Conservation (phyloP, 139 green algal species). For the Closterium sp. region DNA sequence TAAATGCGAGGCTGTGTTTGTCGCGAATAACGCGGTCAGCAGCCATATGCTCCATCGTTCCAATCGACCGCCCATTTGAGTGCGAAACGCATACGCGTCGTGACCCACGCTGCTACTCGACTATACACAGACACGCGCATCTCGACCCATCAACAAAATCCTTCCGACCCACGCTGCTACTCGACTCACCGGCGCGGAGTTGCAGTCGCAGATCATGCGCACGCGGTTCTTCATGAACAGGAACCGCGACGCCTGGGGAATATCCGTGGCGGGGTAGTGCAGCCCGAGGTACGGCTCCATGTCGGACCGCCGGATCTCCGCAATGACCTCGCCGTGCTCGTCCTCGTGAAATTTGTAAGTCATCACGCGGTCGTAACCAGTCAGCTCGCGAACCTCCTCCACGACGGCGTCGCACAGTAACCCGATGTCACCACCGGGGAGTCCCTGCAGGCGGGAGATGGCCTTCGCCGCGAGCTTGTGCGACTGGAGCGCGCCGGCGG, state of each 20-base stretch:
- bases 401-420: slow-evolving; percentile 51
- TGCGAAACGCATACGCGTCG: too few species aligned
- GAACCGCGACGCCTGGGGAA: slow-evolving; percentile 47
- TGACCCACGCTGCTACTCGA: background rate
- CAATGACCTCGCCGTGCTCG: slow-evolving; percentile 55
- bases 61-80: background rate
- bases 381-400: slow-evolving; percentile 54
- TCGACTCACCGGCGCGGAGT: slow-evolving; percentile 1
- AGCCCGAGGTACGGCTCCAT: slow-evolving; percentile 53
- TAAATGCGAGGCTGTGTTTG: too few species aligned
- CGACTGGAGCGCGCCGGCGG: slow-evolving; percentile 45
- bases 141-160: background rate
- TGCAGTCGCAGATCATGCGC: slow-evolving; percentile 53
- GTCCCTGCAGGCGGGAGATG: slow-evolving; percentile 41
- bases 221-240: slow-evolving; percentile 57
- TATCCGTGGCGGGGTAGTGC: slow-evolving; percentile 58
- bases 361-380: slow-evolving; percentile 56
- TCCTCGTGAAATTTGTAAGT: slow-evolving; percentile 58
- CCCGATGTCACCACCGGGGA: slow-evolving; percentile 43
- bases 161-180: too few species aligned
- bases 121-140: background rate
- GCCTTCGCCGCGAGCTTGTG: slow-evolving; percentile 53
- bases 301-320: slow-evolving; percentile 33
- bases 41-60: background rate
- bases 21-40: background rate